Percentiles rank a stretch among this genome's conserved stretches.
Conservation (phyloP, 139 green algal species). For the Nannochloris sp. region DNA sequence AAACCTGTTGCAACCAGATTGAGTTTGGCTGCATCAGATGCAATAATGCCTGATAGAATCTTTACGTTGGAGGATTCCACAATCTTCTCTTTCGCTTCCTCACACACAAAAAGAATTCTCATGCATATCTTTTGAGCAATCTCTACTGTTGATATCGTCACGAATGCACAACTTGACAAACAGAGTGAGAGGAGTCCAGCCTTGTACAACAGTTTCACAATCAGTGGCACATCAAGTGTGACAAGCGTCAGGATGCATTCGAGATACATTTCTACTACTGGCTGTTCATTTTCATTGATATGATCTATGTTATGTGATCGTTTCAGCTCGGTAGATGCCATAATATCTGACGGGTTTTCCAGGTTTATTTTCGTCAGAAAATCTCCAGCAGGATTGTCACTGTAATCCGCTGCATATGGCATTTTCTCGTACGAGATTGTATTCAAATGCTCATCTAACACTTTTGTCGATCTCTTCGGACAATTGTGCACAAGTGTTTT, state of each 20-base stretch:
- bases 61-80: background rate
- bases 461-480: background rate
- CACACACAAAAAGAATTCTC: background rate
- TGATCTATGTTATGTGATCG: too few species aligned
- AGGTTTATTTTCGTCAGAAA: slow-evolving; percentile 7
- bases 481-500: background rate
- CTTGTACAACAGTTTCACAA: background rate
- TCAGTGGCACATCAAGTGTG: background rate
- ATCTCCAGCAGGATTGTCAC: slow-evolving; percentile 30
- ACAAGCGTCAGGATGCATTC: too few species aligned
- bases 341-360: background rate
- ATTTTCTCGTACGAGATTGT: slow-evolving; percentile 18
- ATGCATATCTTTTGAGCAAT: background rate
- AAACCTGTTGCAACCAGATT: background rate
- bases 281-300: too few species aligned
- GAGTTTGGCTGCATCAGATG: background rate
- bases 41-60: background rate
- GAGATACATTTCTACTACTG: too few species aligned
- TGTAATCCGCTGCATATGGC: slow-evolving; percentile 28
- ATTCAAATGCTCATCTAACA: slow-evolving; percentile 11
- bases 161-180: background rate
- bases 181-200: background rate
- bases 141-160: background rate
- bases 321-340: background rate
- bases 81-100: background rate